Percentiles rank a stretch among this genome's conserved stretches.
phyloP scores from a whole-genome alignment of 192 early-diverging fungal genomes.

The Mortierella alpina region DNA sequence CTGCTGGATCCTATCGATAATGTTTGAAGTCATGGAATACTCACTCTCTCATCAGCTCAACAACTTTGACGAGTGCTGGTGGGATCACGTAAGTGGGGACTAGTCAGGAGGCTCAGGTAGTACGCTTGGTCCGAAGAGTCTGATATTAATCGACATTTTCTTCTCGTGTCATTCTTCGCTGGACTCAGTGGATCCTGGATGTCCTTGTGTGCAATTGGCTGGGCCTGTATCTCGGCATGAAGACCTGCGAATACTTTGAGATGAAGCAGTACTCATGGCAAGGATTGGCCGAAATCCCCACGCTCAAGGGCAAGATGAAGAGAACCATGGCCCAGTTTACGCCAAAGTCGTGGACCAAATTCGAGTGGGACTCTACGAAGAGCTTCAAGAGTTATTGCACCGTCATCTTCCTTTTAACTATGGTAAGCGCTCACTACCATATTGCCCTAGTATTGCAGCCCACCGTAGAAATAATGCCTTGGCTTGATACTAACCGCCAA shows the following conservation, averaged over 20 bases:
- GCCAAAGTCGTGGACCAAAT: slow-evolving; percentile 94
- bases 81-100: slow-evolving; percentile 87
- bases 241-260: slow-evolving; percentile 96
- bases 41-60: slow-evolving; percentile 94
- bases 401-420: slow-evolving; percentile 76
- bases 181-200: slow-evolving; percentile 88
- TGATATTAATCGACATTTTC: neutral
- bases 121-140: neutral
- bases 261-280: slow-evolving; percentile 98
- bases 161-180: neutral
- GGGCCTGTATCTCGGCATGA: slow-evolving; percentile 94
- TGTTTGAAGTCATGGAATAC: slow-evolving; percentile 97
- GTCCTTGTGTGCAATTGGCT: slow-evolving; percentile 94
- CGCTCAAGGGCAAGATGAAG: slow-evolving; percentile 87
- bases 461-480: no score
- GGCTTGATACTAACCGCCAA: no score
- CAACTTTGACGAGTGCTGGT: slow-evolving; percentile 99
- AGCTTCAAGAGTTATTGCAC: slow-evolving; percentile 90
- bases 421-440: slow-evolving; percentile 58
- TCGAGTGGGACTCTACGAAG: slow-evolving; percentile 90
- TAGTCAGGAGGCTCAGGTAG: neutral
- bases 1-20: slow-evolving; percentile 95
- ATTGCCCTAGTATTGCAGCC: no score
- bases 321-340: slow-evolving; percentile 93
- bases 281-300: slow-evolving; percentile 86